Evolutionary conservation across 148 eudicot genomes (phyloP).

Genomic region (Mesembryanthemum crystallinum): DNA sequence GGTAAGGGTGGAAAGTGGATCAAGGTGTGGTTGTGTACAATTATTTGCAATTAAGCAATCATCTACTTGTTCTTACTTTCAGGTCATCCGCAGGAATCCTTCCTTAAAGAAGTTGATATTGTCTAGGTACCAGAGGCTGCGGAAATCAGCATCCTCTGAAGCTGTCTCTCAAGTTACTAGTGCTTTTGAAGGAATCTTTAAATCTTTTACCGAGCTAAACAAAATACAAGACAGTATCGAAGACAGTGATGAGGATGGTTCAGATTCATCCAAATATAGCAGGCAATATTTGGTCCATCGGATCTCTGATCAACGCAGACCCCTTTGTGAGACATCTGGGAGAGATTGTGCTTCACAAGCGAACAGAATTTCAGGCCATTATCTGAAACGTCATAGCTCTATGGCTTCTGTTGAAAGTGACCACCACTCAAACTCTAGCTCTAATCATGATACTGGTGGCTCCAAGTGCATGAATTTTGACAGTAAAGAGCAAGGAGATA

Average conservation of each 20-base stretch:
- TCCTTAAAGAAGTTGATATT: conserved; percentile 67
- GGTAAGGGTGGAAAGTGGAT: no score
- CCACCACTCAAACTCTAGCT: conserved; percentile 39
- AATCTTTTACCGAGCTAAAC: conserved; percentile 49
- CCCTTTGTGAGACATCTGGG: conserved; percentile 43
- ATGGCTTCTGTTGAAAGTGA: conserved; percentile 41
- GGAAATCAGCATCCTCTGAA: conserved; percentile 55
- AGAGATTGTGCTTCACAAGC: conserved; percentile 32
- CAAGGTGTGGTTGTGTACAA: not conserved
- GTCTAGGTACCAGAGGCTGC: conserved; percentile 58
- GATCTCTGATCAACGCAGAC: conserved; percentile 35
- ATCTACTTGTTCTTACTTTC: conserved; percentile 20
- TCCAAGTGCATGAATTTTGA: conserved; percentile 50
- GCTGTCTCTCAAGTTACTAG: conserved; percentile 50
- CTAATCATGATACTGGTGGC: conserved; percentile 60
- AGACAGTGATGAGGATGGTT: conserved; percentile 44
- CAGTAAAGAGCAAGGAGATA: conserved; percentile 51
- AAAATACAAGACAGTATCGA: conserved; percentile 41
- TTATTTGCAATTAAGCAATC: not conserved
- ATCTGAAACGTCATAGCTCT: conserved; percentile 46
- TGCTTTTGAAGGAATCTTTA: conserved; percentile 54
- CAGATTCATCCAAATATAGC: conserved; percentile 43
- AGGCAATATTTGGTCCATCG: conserved; percentile 41
- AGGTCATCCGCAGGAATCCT: conserved; percentile 61
- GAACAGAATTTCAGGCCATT: conserved; percentile 40